Evolutionary conservation across 208 protist species (phyloP).

Genomic region (Herpetomonas tarakana): DNA sequence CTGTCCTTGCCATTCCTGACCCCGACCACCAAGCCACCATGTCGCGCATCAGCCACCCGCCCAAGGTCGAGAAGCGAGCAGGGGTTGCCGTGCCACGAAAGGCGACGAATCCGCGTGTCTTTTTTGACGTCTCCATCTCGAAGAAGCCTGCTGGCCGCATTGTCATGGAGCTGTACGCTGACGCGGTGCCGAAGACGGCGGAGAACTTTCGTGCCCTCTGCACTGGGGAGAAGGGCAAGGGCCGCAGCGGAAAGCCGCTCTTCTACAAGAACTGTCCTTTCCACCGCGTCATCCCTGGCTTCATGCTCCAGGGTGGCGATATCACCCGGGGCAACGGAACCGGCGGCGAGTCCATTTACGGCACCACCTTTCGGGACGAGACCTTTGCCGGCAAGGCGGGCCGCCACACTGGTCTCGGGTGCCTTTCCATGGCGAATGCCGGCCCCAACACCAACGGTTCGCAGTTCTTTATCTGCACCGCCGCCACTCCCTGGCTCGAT

Average conservation of each 20-base stretch:
- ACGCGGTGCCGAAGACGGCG: slow-evolving; percentile 91
- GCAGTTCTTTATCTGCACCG: slow-evolving; percentile 94
- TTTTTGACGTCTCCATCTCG: slow-evolving; percentile 84
- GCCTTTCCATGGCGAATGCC: slow-evolving; percentile 98
- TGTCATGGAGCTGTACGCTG: slow-evolving; percentile 91
- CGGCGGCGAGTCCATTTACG: slow-evolving; percentile 99
- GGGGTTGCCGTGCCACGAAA: slow-evolving; percentile 15
- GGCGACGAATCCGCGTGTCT: slow-evolving; percentile 78
- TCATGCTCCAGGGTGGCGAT: slow-evolving; percentile 98
- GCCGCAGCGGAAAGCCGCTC: slow-evolving; percentile 90
- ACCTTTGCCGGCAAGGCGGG: slow-evolving; percentile 95
- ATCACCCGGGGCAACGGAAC: slow-evolving; percentile 96
- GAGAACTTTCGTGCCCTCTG: slow-evolving; percentile 93
- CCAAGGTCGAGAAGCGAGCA: slow-evolving; percentile 31
- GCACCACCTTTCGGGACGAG: slow-evolving; percentile 95
- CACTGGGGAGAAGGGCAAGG: slow-evolving; percentile 89
- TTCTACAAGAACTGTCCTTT: slow-evolving; percentile 97
- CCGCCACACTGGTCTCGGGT: slow-evolving; percentile 85
- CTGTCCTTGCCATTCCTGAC: too few relatives aligned
- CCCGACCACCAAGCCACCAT: too few relatives aligned
- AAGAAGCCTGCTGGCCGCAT: slow-evolving; percentile 72
- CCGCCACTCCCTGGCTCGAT: slow-evolving; percentile 82
- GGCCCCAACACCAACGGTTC: slow-evolving; percentile 97
- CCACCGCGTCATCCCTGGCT: slow-evolving; percentile 96
- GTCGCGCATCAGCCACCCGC: slow-evolving; percentile 57